Conservation (phyloP, 140 eudicot genomes). For the Flaveria floridana region DNA sequence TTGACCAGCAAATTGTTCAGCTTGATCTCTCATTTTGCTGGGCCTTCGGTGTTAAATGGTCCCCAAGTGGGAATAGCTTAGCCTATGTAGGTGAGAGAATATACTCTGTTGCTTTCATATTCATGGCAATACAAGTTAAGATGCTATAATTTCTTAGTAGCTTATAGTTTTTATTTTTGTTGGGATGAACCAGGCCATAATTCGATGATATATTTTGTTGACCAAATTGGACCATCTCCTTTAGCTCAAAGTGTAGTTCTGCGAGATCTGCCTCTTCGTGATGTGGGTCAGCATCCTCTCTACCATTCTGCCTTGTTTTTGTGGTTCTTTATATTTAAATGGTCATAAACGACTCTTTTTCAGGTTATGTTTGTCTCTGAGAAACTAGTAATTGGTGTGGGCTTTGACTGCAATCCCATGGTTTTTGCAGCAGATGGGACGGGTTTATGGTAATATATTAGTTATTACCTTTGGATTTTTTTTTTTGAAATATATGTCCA, state of each 20-base stretch:
- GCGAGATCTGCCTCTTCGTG: constrained; percentile 99
- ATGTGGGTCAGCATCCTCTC: constrained; percentile 99
- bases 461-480: constrained; percentile 17
- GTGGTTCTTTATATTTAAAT: not conserved
- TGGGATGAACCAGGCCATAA: constrained; percentile 67
- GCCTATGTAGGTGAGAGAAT: constrained; percentile 82
- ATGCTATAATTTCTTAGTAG: constrained; percentile 5
- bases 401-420: constrained; percentile 97
- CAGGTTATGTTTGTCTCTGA: constrained; percentile 94
- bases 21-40: constrained; percentile 93
- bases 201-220: constrained; percentile 97
- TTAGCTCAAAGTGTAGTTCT: constrained; percentile 89
- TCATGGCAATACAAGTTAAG: constrained; percentile 16
- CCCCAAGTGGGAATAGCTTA: constrained; percentile 89
- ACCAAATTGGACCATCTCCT: constrained; percentile 92
- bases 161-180: not conserved
- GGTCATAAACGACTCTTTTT: constrained; percentile 18
- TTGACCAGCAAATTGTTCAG: constrained; percentile 91
- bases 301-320: constrained; percentile 28
- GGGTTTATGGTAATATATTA: constrained; percentile 65
- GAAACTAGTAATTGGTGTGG: constrained; percentile 88
- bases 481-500: not conserved
- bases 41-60: constrained; percentile 98
- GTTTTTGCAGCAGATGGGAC: constrained; percentile 77
- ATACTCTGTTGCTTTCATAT: constrained; percentile 27